phyloP scores from a whole-genome alignment of 1,139 yeast species.

The Magnusiomyces fungicola region DNA sequence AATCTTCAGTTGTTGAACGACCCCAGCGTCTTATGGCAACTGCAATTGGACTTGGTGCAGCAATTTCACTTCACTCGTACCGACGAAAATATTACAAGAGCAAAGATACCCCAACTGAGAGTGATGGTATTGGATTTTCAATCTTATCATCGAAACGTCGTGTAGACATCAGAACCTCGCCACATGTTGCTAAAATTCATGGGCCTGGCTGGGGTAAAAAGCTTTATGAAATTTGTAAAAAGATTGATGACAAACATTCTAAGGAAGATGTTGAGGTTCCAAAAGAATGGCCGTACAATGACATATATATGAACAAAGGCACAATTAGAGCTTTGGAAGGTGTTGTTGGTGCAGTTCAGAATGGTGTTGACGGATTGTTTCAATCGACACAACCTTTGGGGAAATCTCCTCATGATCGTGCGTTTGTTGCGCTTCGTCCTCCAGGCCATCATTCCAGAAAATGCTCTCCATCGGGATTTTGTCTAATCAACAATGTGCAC shows the following conservation, averaged over 20 bases:
- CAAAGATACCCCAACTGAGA: too few species aligned
- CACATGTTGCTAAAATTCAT: slow-evolving; percentile 68
- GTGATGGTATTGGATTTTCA: too few species aligned
- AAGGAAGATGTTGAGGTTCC: slow-evolving; percentile 66
- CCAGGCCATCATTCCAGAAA: slow-evolving; percentile 93
- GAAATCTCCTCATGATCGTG: slow-evolving; percentile 42
- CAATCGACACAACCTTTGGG: slow-evolving; percentile 9
- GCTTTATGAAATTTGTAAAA: slow-evolving; percentile 52
- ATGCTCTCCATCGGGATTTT: slow-evolving; percentile 79
- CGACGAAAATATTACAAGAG: too few species aligned
- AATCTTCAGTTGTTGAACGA: slow-evolving; percentile 69
- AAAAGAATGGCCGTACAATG: slow-evolving; percentile 76
- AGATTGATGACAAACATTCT: slow-evolving; percentile 50
- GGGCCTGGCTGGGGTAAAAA: slow-evolving; percentile 66
- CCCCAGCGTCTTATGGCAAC: slow-evolving; percentile 76
- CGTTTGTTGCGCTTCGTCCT: slow-evolving; percentile 68
- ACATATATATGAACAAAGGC: slow-evolving; percentile 62
- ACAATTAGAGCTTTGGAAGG: slow-evolving; percentile 73
- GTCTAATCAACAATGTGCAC: slow-evolving; percentile 75
- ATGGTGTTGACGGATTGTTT: slow-evolving; percentile 57
- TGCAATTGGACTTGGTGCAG: slow-evolving; percentile 72
- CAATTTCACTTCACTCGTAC: slow-evolving; percentile 52
- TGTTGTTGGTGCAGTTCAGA: slow-evolving; percentile 70
- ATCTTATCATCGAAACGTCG: slow-evolving; percentile 39
- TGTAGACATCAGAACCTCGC: slow-evolving; percentile 40